phyloP scores from a whole-genome alignment of 805 yeast species.

The Candida multigemmis region DNA sequence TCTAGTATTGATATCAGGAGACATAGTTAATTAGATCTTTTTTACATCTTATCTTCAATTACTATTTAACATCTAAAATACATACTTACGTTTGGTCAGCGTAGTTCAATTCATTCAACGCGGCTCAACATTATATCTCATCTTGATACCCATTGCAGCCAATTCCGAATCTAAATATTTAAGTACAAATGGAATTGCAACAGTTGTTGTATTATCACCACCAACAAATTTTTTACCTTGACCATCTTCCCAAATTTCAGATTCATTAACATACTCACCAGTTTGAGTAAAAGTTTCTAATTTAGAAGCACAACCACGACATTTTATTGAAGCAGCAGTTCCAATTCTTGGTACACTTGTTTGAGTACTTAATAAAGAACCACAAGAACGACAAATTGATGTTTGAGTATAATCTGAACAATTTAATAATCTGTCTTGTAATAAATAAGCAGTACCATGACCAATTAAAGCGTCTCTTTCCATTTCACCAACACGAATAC shows the following conservation, averaged over 20 bases:
- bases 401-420: slow-evolving; percentile 95
- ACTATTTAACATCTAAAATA: background rate
- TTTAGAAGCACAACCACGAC: slow-evolving; percentile 83
- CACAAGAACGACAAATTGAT: slow-evolving; percentile 84
- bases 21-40: background rate
- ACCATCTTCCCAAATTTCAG: slow-evolving; percentile 95
- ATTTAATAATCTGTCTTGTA: slow-evolving; percentile 91
- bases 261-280: slow-evolving; percentile 47
- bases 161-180: slow-evolving; percentile 91
- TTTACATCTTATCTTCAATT: background rate
- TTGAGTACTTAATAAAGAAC: slow-evolving; percentile 84
- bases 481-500: slow-evolving; percentile 99
- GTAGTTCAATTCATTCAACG: slow-evolving; percentile 7
- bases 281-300: slow-evolving; percentile 46
- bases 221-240: slow-evolving; percentile 87
- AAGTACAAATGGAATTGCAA: slow-evolving; percentile 94
- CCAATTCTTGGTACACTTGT: slow-evolving; percentile 89
- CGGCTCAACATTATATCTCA: slow-evolving; percentile 82
- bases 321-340: slow-evolving; percentile 63
- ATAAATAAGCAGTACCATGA: slow-evolving; percentile 91
- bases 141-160: slow-evolving; percentile 94
- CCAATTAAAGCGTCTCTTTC: slow-evolving; percentile 99
- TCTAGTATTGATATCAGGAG: background rate
- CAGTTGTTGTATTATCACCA: slow-evolving; percentile 88
- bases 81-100: too few relatives aligned